Evolutionary conservation across 352 stramenopile genomes (phyloP).

Genomic region (Pythium grandisporangium): DNA sequence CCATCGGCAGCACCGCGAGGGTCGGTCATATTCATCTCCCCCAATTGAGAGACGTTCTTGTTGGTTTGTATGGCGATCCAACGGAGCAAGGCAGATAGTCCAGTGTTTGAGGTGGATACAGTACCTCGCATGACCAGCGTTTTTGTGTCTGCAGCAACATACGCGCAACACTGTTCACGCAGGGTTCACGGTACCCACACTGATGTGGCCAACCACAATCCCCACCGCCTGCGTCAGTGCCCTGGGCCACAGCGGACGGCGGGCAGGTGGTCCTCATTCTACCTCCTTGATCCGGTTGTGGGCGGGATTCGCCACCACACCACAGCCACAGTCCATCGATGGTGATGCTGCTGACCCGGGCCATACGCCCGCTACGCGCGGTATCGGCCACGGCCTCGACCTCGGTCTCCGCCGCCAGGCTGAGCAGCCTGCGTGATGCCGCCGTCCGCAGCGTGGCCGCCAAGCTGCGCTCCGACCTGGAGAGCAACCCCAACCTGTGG

Average conservation of each 20-base stretch:
- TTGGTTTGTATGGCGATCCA: too few species aligned
- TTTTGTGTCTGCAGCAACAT: constrained; percentile 5
- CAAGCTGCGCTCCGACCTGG: constrained; percentile 57
- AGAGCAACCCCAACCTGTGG: constrained; percentile 78
- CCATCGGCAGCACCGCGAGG: too few species aligned
- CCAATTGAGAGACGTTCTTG: too few species aligned
- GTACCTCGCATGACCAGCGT: neutral
- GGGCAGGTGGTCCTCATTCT: too few species aligned
- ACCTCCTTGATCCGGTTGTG: too few species aligned
- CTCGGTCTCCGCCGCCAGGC: too few species aligned
- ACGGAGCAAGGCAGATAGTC: neutral
- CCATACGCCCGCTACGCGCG: constrained; percentile 13
- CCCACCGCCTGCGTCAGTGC: too few species aligned
- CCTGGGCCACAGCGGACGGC: too few species aligned
- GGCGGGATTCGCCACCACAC: too few species aligned
- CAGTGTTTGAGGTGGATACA: neutral
- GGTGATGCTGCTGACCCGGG: constrained; percentile 19
- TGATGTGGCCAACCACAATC: too few species aligned
- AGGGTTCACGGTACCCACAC: too few species aligned
- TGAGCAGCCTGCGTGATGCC: constrained; percentile 56
- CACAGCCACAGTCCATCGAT: neutral
- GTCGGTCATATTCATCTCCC: neutral
- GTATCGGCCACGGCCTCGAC: constrained; percentile 5
- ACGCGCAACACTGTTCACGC: neutral
- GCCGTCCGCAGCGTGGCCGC: constrained; percentile 44